Evolutionary conservation across 805 yeast genomes (phyloP).

Genomic region (Barnettozyma wickerhamii): DNA sequence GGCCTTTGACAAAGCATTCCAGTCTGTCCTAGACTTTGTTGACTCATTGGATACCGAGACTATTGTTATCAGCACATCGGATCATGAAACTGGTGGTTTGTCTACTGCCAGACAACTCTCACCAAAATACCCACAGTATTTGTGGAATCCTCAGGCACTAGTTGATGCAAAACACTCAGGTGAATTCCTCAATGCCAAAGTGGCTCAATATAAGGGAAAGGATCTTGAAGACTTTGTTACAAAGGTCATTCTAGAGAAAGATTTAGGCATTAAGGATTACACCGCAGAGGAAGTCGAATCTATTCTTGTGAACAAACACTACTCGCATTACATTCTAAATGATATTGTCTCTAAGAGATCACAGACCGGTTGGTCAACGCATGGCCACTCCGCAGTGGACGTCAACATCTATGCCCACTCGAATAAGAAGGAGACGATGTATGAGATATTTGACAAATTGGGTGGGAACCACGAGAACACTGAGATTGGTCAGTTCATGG

Average conservation of each 20-base stretch:
- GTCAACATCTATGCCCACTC: conserved; percentile 86
- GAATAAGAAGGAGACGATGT: conserved; percentile 44
- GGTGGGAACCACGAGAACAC: conserved; percentile 84
- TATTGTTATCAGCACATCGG: conserved; percentile 75
- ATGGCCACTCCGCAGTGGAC: conserved; percentile 95
- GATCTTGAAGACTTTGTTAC: conserved; percentile 43
- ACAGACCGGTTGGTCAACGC: conserved; percentile 93
- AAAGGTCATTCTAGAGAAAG: conserved; percentile 52
- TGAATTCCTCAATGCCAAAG: conserved; percentile 53
- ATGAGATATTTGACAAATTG: conserved; percentile 39
- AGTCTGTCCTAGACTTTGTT: conserved; percentile 68
- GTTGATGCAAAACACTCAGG: conserved; percentile 71
- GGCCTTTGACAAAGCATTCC: conserved; percentile 80
- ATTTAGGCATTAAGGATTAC: conserved; percentile 62
- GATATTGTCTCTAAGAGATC: conserved; percentile 77
- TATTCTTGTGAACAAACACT: conserved; percentile 32
- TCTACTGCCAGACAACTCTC: conserved; percentile 79
- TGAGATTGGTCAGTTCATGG: conserved; percentile 78
- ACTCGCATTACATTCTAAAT: conserved; percentile 47
- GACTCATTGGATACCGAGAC: conserved; percentile 71
- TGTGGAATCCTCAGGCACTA: conserved; percentile 82
- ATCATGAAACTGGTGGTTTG: conserved; percentile 95
- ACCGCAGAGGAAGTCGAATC: conserved; percentile 47
- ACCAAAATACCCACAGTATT: conserved; percentile 71
- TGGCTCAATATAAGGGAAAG: conserved; percentile 33